Evolutionary conservation across 345 rosid species (phyloP).

Genomic region (Gynandropsis gynandra): DNA sequence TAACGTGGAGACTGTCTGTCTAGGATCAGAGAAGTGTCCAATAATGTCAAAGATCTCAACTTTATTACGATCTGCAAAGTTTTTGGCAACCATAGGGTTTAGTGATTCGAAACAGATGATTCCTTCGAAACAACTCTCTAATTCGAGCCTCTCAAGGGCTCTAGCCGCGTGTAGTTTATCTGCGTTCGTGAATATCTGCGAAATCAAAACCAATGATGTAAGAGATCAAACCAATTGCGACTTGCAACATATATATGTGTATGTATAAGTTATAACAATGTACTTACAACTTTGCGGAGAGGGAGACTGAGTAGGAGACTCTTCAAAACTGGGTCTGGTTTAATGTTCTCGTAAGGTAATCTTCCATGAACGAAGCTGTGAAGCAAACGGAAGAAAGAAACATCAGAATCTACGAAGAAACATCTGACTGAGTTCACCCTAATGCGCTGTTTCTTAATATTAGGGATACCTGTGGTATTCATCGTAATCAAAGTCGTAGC

Average conservation of each 20-base stretch:
- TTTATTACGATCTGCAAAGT: neutral
- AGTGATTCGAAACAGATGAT: conserved; percentile 73
- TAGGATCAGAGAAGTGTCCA: conserved; percentile 34
- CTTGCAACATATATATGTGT: neutral
- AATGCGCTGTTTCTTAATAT: too few species aligned
- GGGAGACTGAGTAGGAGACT: conserved; percentile 61
- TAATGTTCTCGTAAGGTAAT: conserved; percentile 66
- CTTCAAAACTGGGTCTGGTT: conserved; percentile 65
- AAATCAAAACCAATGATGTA: neutral
- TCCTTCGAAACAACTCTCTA: conserved; percentile 78
- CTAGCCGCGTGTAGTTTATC: conserved; percentile 57
- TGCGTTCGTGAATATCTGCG: conserved; percentile 76
- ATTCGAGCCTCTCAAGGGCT: conserved; percentile 57
- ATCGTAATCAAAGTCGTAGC: conserved; percentile 68
- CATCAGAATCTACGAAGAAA: neutral
- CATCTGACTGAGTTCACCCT: too few species aligned
- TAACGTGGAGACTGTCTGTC: conserved; percentile 8
- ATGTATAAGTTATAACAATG: too few species aligned
- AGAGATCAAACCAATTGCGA: neutral
- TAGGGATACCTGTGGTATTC: conserved; percentile 67
- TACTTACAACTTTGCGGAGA: conserved; percentile 49
- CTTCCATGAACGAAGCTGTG: conserved; percentile 65
- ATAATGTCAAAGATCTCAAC: conserved; percentile 53
- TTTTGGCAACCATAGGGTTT: conserved; percentile 33
- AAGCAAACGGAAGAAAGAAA: neutral